phyloP scores from a whole-genome alignment of 805 yeast species.

The Jamesozyma lodderae region DNA sequence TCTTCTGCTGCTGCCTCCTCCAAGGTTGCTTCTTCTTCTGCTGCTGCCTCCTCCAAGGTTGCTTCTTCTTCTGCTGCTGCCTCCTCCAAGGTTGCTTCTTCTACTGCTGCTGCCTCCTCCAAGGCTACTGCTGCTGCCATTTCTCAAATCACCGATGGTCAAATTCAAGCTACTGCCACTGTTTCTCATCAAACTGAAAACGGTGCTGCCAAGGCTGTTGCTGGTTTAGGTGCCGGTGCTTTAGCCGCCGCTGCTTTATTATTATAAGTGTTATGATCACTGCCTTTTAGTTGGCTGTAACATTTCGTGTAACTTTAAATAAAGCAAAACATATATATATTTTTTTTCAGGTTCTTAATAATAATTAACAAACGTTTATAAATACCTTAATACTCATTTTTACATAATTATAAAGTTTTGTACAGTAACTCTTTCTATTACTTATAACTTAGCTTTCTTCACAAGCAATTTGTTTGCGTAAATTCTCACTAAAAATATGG shows the following conservation, averaged over 20 bases:
- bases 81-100: constrained; percentile 3
- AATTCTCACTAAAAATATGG: too few relatives aligned
- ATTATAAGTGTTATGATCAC: too few relatives aligned
- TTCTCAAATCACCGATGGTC: constrained; percentile 13
- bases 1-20: constrained; percentile 10
- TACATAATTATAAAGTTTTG: too few relatives aligned
- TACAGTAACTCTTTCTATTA: too few relatives aligned
- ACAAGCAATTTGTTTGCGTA: too few relatives aligned
- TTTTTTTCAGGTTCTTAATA: too few relatives aligned
- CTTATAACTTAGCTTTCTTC: too few relatives aligned
- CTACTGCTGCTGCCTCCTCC: constrained; percentile 4
- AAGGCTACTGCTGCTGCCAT: constrained; percentile 8
- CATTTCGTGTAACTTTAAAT: too few relatives aligned
- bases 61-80: background rate
- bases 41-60: background rate
- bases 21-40: constrained; percentile 2
- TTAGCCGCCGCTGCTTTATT: constrained; percentile 18
- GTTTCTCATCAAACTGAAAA: constrained; percentile 14
- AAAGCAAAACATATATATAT: too few relatives aligned
- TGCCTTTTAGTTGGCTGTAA: too few relatives aligned
- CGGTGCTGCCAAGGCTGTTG: constrained; percentile 17
- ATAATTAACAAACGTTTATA: too few relatives aligned
- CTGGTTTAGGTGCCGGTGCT: constrained; percentile 19
- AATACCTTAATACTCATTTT: too few relatives aligned
- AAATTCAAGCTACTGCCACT: constrained; percentile 9